Evolutionary conservation across 108 stramenopile genomes (phyloP).

Genomic region (Seminavis robusta): DNA sequence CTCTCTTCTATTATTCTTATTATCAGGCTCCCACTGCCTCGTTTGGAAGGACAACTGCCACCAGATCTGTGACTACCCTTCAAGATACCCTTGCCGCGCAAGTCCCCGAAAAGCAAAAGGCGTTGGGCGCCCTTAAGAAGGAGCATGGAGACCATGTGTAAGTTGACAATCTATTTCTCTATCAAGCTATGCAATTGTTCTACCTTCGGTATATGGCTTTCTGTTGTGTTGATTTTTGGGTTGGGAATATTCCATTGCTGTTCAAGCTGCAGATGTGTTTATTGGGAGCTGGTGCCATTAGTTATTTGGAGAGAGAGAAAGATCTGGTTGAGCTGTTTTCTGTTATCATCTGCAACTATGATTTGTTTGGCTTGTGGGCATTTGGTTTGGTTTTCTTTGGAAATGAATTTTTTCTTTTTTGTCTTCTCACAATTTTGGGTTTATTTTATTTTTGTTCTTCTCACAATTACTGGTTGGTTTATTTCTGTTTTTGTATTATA

Average conservation of each 20-base stretch:
- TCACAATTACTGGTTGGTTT: neutral
- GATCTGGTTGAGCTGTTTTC: too few species aligned
- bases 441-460: conserved; percentile 1
- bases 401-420: neutral
- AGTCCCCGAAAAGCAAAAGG: conserved; percentile 92
- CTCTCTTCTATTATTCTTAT: neutral
- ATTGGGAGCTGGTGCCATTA: too few species aligned
- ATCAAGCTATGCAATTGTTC: neutral
- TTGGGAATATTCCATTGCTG: too few species aligned
- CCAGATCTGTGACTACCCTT: conserved; percentile 77
- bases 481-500: too few species aligned
- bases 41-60: conserved; percentile 4
- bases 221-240: too few species aligned
- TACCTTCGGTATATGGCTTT: too few species aligned
- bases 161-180: neutral
- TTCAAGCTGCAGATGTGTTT: too few species aligned
- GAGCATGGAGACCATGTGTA: conserved; percentile 90
- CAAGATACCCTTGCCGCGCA: conserved; percentile 89
- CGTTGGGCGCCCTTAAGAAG: conserved; percentile 86
- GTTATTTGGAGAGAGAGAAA: too few species aligned
- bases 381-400: neutral
- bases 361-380: too few species aligned
- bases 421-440: neutral
- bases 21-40: conserved; percentile 16
- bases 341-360: too few species aligned